A percentile compares a stretch with the other conserved stretches of the same genome.
These are phyloP conservation scores for Ustilago curta DNA, from an alignment of 1,284 basidiomycete genomes.

Conservation along the genomic window DNA sequence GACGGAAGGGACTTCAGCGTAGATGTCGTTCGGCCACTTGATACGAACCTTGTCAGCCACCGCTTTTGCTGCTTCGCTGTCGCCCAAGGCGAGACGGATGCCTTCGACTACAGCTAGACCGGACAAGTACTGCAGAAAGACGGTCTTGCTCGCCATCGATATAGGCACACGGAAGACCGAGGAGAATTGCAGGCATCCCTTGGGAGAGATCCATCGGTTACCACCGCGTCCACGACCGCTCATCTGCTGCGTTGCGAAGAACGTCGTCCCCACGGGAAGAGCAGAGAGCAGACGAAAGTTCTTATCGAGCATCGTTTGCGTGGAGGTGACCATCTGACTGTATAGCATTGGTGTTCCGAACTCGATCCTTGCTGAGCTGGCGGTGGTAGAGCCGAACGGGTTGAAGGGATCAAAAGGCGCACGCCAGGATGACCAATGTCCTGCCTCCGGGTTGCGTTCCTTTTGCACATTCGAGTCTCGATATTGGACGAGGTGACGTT, in stretches of 20 bases:
- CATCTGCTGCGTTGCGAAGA: conserved; percentile 87
- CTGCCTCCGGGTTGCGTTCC: conserved; percentile 13
- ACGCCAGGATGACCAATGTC: conserved; percentile 40
- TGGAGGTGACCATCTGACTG: conserved; percentile 89
- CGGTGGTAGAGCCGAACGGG: conserved; percentile 18
- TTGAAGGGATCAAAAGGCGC: conserved; percentile 41
- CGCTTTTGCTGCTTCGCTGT: conserved; percentile 72
- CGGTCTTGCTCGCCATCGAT: conserved; percentile 78
- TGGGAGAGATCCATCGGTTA: conserved; percentile 93
- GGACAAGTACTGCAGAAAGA: conserved; percentile 95
- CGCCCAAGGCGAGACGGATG: conserved; percentile 72
- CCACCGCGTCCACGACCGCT: conserved; percentile 87
- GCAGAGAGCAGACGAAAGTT: conserved; percentile 80
- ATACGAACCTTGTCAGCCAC: conserved; percentile 75
- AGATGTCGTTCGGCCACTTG: conserved; percentile 99
- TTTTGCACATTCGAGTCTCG: conserved; percentile 21
- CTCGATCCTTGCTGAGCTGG: neutral
- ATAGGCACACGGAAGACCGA: conserved; percentile 77
- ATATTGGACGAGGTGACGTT: conserved; percentile 29
- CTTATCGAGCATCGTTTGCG: conserved; percentile 92
- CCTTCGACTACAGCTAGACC: conserved; percentile 90
- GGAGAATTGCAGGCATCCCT: conserved; percentile 89
- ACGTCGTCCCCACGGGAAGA: conserved; percentile 82
- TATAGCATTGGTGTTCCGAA: conserved; percentile 83
- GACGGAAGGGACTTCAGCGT: conserved; percentile 75